Evolutionary conservation across 768 basidiomycete genomes (phyloP).

Genomic region (Pholiota molesta): DNA sequence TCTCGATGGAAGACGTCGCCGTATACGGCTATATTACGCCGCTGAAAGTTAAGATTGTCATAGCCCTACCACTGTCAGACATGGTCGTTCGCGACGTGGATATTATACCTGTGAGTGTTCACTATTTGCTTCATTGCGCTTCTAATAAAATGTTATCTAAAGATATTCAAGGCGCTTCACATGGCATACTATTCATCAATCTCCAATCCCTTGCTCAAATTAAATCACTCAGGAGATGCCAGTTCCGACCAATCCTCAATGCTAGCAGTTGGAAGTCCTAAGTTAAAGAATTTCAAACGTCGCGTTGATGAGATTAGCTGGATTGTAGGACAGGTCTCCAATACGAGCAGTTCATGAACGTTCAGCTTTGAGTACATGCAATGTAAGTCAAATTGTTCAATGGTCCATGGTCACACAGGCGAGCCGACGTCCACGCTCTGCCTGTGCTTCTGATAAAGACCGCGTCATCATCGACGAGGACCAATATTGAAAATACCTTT

Average conservation of each 20-base stretch:
- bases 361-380: conserved; percentile 9
- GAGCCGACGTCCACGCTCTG: conserved; percentile 5
- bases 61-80: conserved; percentile 80
- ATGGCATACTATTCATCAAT: conserved; percentile 84
- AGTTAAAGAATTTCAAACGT: conserved; percentile 70
- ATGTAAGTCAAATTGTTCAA: neutral
- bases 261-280: conserved; percentile 60
- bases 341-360: conserved; percentile 23
- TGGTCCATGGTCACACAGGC: conserved; percentile 21
- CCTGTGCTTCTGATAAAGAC: conserved; percentile 7
- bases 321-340: conserved; percentile 49
- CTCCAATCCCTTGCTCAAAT: conserved; percentile 84
- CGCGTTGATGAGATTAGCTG: conserved; percentile 77
- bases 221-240: conserved; percentile 52
- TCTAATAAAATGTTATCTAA: neutral
- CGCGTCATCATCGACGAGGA: conserved; percentile 33
- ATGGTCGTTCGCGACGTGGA: conserved; percentile 81
- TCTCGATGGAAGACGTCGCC: conserved; percentile 91
- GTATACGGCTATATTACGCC: conserved; percentile 93
- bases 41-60: conserved; percentile 83
- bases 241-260: conserved; percentile 55
- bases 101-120: conserved; percentile 62
- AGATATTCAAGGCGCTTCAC: conserved; percentile 91
- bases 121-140: neutral
- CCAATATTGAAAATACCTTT: conserved; percentile 65